phyloP scores from a whole-genome alignment of 768 basidiomycete genomes.

The Punctularia strigosozonata region DNA sequence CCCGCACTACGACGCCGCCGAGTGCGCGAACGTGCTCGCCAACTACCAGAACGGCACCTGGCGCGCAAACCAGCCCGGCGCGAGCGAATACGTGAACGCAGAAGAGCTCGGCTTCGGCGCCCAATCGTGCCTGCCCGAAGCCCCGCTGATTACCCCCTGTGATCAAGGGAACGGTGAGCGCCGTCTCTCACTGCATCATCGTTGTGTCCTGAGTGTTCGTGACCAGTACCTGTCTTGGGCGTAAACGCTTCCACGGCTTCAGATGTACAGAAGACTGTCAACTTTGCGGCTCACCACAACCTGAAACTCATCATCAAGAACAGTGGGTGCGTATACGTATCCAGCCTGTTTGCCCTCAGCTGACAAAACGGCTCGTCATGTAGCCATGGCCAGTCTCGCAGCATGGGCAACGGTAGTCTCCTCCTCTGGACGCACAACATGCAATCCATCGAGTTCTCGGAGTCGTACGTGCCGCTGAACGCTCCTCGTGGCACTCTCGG shows the following conservation, averaged over 20 bases:
- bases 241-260: slow-evolving; percentile 25
- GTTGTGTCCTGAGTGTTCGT: slow-evolving; percentile 31
- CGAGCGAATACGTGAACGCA: slow-evolving; percentile 23
- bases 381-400: too few species aligned
- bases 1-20: slow-evolving; percentile 22
- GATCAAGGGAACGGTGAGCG: slow-evolving; percentile 34
- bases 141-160: too few species aligned
- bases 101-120: slow-evolving; percentile 23
- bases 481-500: slow-evolving; percentile 8
- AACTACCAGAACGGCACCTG: slow-evolving; percentile 23
- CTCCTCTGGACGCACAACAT: slow-evolving; percentile 30
- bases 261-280: slow-evolving; percentile 29
- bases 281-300: slow-evolving; percentile 24
- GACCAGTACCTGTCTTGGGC: slow-evolving; percentile 26
- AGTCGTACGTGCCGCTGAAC: slow-evolving; percentile 22
- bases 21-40: slow-evolving; percentile 22
- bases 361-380: too few species aligned
- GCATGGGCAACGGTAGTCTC: slow-evolving; percentile 24
- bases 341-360: slow-evolving; percentile 1
- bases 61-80: slow-evolving; percentile 28
- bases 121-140: too few species aligned
- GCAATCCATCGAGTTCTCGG: slow-evolving; percentile 23
- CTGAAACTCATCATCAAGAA: slow-evolving; percentile 24
- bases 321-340: slow-evolving; percentile 8
- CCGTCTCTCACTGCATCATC: slow-evolving; percentile 34